Base-by-base conservation (phyloP, 2,329 filamentous ascomycete species). In the Exophiala sp. region DNA sequence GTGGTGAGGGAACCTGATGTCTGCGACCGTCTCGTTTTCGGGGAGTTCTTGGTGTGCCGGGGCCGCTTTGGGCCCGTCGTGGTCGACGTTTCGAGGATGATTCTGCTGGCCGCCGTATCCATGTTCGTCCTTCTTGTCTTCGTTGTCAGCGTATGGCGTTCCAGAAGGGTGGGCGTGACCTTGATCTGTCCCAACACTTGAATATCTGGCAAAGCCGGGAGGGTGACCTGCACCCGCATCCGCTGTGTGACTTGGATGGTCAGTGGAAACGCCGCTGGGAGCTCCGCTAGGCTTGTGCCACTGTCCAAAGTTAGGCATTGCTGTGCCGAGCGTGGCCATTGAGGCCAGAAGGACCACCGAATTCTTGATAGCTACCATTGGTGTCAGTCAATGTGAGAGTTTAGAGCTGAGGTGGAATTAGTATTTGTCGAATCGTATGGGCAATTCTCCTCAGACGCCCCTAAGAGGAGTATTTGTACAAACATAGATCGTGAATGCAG, bases 331-430 rank as follows among this genome's bases (percentile, higher is more conserved):
- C 29, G 50, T 40, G 37, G 46, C 50, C 19, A 56, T 24, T 10
- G 46, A 42, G n/a, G 46, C 44, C 34, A 52, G 16, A 9, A 56
- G 30, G 30, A 47, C 16, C 14, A 50, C 29, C 21, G 47, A 18
- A 21, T 38, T 34, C 41, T 50, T 56, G 37, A 53, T 29, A 32
- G 39, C 35, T 27, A 56, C 40, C 53, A 53, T 56, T 22, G 19
- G 23, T 19, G 22, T 21, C 16, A 22, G 37, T 44, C 11, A 50
- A 18, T 34, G n/a, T 18, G 35, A 27, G 16, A 13, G n/a, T 19
- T 5, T 13, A 32, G 7, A 18, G 18, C 19, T 18, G 34, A 37
- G 7, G 10, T 34, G 14, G 13, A 19, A 9, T 37, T 18, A 9
- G 18, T 37, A 16, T 29, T 3, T 30, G 18, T 43, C 23, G 18